A percentile compares a stretch with the other conserved stretches of the same genome.
Conservation (phyloP, 2,329 filamentous ascomycete genomes). For the Fusarium duplospermum region DNA sequence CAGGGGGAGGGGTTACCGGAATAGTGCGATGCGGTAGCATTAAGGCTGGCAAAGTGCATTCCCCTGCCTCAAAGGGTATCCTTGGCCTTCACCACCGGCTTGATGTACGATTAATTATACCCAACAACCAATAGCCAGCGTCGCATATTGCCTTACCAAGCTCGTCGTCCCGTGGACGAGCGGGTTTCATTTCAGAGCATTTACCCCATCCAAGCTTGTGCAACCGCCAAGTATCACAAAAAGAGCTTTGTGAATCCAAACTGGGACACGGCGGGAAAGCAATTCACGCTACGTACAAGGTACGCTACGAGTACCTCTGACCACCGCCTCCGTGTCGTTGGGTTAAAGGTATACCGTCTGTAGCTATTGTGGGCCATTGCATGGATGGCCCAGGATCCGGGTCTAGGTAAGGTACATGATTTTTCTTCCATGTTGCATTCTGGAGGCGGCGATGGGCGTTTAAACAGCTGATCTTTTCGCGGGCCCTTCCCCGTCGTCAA, state of each 20-base stretch:
- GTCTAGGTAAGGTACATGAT: background rate
- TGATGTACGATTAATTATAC: background rate
- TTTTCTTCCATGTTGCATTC: conserved; percentile 1
- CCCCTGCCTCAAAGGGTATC: conserved; percentile 23
- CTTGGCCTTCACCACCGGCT: background rate
- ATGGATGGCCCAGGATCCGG: background rate
- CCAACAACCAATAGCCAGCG: background rate
- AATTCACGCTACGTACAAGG: background rate
- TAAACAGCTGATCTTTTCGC: conserved; percentile 13
- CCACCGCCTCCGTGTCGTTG: background rate
- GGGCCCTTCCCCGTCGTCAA: background rate
- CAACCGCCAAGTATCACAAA: conserved; percentile 8
- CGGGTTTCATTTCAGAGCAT: background rate
- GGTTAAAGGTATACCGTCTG: background rate
- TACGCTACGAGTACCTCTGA: background rate
- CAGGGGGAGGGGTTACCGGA: conserved; percentile 16
- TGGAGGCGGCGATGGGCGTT: conserved; percentile 5
- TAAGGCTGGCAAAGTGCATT: conserved; percentile 15
- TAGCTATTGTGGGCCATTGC: conserved; percentile 7
- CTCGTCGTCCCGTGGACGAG: background rate
- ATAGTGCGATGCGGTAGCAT: conserved; percentile 21
- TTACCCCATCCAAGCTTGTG: conserved; percentile 2
- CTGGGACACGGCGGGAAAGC: conserved; percentile 6
- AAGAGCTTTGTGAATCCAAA: conserved; percentile 13
- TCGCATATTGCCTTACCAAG: conserved; percentile 10